Percentiles rank a stretch among this genome's conserved stretches.
These are phyloP conservation scores for Thyridium curvatum DNA, from an alignment of 2,329 filamentous ascomycete genomes.

Conservation along the genomic window DNA sequence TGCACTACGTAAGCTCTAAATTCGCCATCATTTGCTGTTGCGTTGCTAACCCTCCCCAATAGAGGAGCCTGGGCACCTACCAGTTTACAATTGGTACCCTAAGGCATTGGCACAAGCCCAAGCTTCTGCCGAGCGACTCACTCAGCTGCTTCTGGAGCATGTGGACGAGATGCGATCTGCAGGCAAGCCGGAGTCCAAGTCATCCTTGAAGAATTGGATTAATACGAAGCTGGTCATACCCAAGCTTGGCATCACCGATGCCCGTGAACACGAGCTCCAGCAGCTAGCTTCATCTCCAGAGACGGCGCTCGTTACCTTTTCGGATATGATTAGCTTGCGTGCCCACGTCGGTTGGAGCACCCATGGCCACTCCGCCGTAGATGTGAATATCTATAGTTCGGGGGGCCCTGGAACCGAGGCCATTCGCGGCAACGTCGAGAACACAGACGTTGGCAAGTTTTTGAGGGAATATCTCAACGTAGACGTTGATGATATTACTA, in stretches of 20 bases:
- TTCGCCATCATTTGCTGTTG: too few species aligned
- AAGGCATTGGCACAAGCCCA: conserved; percentile 69
- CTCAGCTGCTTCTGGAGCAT: conserved; percentile 54
- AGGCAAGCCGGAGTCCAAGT: conserved; percentile 16
- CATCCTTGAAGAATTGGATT: conserved; percentile 54
- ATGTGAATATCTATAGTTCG: conserved; percentile 94
- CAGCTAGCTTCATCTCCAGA: conserved; percentile 53
- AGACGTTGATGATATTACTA: conserved; percentile 71
- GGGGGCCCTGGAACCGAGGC: conserved; percentile 55
- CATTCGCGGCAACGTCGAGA: conserved; percentile 84
- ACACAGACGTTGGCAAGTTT: conserved; percentile 85
- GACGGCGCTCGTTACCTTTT: conserved; percentile 54
- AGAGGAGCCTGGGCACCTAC: conserved; percentile 45
- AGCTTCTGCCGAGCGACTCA: conserved; percentile 68
- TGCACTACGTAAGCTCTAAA: conserved; percentile 66
- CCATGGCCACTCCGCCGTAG: conserved; percentile 86
- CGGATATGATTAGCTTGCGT: conserved; percentile 80
- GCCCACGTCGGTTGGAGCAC: conserved; percentile 92
- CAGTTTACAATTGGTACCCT: conserved; percentile 73
- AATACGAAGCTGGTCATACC: conserved; percentile 59
- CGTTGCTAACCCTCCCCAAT: too few species aligned
- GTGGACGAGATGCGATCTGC: conserved; percentile 26
- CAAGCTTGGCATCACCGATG: conserved; percentile 72
- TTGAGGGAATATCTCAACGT: conserved; percentile 72
- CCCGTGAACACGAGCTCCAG: conserved; percentile 63